These are phyloP conservation scores for Xanthoceras sorbifolium DNA, from an alignment of 345 rosid species.

Conservation along the genomic window DNA sequence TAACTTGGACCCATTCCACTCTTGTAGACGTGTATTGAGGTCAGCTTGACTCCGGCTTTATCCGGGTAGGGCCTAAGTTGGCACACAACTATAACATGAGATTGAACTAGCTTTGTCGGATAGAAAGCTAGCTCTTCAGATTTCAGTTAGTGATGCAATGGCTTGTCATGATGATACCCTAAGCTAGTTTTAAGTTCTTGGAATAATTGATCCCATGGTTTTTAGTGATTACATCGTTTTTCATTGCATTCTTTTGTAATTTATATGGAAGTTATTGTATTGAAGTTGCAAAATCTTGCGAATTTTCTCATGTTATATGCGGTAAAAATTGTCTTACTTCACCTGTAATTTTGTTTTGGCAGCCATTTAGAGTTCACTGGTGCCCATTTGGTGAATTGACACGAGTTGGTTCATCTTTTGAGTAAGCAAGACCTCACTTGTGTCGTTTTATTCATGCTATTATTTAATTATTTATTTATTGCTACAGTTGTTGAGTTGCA, in stretches of 20 bases:
- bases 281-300: neutral
- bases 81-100: neutral
- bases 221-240: neutral
- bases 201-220: neutral
- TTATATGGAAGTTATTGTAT: neutral
- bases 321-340: neutral
- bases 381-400: slow-evolving; percentile 65
- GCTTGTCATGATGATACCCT: neutral
- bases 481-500: neutral
- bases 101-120: neutral
- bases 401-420: slow-evolving; percentile 48
- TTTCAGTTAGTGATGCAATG: neutral
- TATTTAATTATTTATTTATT: neutral
- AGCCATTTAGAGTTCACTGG: slow-evolving; percentile 68
- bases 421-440: slow-evolving; percentile 45
- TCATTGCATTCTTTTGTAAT: neutral
- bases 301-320: slow-evolving; percentile 3
- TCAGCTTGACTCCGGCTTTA: neutral
- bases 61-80: neutral
- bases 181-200: neutral
- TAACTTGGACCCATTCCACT: neutral
- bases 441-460: neutral
- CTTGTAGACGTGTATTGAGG: neutral
- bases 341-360: slow-evolving; percentile 23
- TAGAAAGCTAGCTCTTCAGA: neutral